phyloP scores from a whole-genome alignment of 2,329 filamentous ascomycete species.

The Hypoxylon sp. region DNA sequence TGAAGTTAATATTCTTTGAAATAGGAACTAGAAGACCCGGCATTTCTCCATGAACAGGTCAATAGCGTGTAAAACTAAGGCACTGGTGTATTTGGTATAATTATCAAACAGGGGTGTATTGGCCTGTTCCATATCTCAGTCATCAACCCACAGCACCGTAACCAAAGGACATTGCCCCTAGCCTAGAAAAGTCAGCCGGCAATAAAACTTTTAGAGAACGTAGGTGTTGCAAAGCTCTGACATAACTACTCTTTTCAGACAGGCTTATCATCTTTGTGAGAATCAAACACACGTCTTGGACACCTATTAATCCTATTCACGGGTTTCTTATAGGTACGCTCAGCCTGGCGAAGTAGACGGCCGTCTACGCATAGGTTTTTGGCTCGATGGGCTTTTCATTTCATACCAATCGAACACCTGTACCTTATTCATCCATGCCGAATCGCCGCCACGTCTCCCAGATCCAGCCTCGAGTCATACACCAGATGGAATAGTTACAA shows the following conservation, averaged over 20 bases:
- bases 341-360: not conserved
- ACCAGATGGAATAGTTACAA: not conserved
- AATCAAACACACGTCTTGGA: not conserved
- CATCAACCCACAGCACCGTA: not conserved
- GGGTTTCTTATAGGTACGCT: not conserved
- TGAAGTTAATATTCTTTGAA: not conserved
- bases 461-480: not conserved
- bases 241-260: not conserved
- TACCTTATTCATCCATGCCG: not conserved
- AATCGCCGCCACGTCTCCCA: not conserved
- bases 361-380: not conserved
- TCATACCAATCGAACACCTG: not conserved
- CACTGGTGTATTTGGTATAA: slow-evolving; percentile 9
- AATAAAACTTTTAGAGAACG: not conserved
- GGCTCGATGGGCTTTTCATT: not conserved
- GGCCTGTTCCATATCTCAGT: slow-evolving; percentile 8
- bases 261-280: not conserved
- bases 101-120: slow-evolving; percentile 21
- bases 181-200: not conserved
- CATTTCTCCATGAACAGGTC: not conserved
- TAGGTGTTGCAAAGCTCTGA: not conserved
- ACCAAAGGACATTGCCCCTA: not conserved
- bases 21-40: not conserved
- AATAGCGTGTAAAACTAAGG: not conserved
- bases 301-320: not conserved